Conservation (phyloP, 139 green algal species). For the Chlorella sorokiniana region DNA sequence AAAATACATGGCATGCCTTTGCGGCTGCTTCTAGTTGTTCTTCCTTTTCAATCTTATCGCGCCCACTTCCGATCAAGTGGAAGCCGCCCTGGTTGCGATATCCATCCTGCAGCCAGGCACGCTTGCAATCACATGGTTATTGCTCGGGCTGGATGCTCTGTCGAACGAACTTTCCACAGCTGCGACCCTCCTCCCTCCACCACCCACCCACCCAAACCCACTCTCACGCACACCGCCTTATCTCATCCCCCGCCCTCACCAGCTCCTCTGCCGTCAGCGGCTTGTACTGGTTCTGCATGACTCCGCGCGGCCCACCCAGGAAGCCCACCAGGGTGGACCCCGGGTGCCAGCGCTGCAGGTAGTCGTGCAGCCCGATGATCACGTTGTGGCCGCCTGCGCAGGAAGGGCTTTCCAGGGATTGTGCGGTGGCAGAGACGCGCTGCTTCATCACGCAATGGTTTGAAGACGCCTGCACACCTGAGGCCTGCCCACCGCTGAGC, state of each 20-base stretch:
- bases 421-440: neutral
- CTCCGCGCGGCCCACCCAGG: constrained; percentile 40
- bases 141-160: too few relatives aligned
- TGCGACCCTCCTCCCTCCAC: neutral
- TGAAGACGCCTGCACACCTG: constrained; percentile 47
- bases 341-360: constrained; percentile 40
- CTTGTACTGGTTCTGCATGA: constrained; percentile 26
- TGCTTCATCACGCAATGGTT: neutral
- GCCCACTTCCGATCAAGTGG: constrained; percentile 67
- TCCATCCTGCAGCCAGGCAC: constrained; percentile 42
- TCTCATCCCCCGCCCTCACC: constrained; percentile 6
- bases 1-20: neutral
- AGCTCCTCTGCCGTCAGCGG: constrained; percentile 37
- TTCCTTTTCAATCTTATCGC: constrained; percentile 67
- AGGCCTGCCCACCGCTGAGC: constrained; percentile 62
- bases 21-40: constrained; percentile 53
- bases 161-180: too few relatives aligned
- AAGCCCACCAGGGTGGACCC: constrained; percentile 54
- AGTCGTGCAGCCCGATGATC: constrained; percentile 65
- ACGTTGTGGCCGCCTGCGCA: constrained; percentile 70
- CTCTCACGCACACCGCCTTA: neutral
- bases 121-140: neutral
- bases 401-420: neutral
- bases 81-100: constrained; percentile 75
- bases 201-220: neutral